Base-by-base conservation (phyloP, 1,284 basidiomycete genomes). In the Ceratobasidium theobromae region DNA sequence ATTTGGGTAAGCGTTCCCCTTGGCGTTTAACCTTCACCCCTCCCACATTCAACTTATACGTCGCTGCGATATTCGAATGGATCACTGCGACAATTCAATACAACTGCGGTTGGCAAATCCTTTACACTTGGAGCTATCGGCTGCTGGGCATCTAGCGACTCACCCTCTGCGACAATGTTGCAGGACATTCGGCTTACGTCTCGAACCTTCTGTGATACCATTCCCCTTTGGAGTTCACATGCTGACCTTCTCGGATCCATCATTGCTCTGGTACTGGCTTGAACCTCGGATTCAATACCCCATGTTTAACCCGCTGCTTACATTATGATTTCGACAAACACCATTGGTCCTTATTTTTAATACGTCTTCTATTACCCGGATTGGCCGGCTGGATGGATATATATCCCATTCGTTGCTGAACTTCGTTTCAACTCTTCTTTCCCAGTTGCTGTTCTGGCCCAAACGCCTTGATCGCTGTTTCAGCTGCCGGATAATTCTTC, bases 1-100 rank as follows among this genome's bases (percentile, higher is more conserved):
- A 82, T 95, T 45, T 89, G 85, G 85, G 85, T 60, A 38, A 60
- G 57, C 21, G 18, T 33, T 8, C 27, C 11, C n/a, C 25, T n/a
- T 45, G 18, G 6, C 18, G 18, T 46, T n/a, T 46, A 90, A 73
- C 84, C 88, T 38, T 88, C 89, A 3, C 78, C 81, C 21, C 28
- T 51, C 48, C 8, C 27, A 51, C 18, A 6, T 30, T 30, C 8
- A 25, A 14, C 43, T 18, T 18, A 6, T 8, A 8, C 21, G 43
- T 46, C 9, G 43, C 9, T 46, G 5, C 38, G 32, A 21, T 28
- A 57, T 30, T 27, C 28, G n/a, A 16, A 38, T 16, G 6, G n/a
- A 38, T 38, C 16, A 38, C 35, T 38, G 35, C 16, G 35, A 16
- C 6, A 8, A 38, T 38, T 38, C 35, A 8, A n/a, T n/a, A n/a